Percentiles rank a stretch among this genome's conserved stretches.
phyloP scores from a whole-genome alignment of 352 stramenopile species.

The Phytophthora pluvialis region DNA sequence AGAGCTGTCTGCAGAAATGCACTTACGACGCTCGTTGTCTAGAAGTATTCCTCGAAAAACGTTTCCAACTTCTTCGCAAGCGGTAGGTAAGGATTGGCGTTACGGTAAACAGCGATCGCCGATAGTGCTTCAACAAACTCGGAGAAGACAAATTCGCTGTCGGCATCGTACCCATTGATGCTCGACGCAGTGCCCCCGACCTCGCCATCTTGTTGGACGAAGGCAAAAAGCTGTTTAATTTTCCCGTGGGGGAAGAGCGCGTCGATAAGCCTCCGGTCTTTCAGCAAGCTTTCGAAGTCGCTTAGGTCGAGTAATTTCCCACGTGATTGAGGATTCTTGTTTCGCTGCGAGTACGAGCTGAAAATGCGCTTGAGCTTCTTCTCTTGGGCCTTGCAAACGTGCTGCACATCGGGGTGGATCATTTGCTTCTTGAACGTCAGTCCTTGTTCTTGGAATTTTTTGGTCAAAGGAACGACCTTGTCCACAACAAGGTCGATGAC shows the following conservation, averaged over 20 bases:
- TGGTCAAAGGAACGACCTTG: constrained; percentile 71
- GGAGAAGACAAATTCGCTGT: constrained; percentile 82
- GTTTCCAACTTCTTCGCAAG: constrained; percentile 79
- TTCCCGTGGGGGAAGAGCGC: constrained; percentile 72
- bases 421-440: constrained; percentile 89
- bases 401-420: constrained; percentile 76
- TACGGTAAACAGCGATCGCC: constrained; percentile 75
- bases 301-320: constrained; percentile 76
- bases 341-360: constrained; percentile 69
- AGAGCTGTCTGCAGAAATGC: constrained; percentile 1
- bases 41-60: constrained; percentile 83
- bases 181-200: constrained; percentile 38
- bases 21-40: constrained; percentile 1
- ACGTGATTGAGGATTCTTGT: constrained; percentile 73
- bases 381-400: constrained; percentile 78
- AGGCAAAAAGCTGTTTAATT: constrained; percentile 82
- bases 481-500: constrained; percentile 71
- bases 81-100: constrained; percentile 79
- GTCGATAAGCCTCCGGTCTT: constrained; percentile 73
- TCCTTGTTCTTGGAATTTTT: constrained; percentile 81
- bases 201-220: constrained; percentile 81
- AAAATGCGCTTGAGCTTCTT: constrained; percentile 84
- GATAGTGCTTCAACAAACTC: constrained; percentile 80
- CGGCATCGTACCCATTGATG: constrained; percentile 59
- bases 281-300: constrained; percentile 78